Conservation (phyloP, 192 early-diverging fungal species). For the Linnemannia schmuckeri region DNA sequence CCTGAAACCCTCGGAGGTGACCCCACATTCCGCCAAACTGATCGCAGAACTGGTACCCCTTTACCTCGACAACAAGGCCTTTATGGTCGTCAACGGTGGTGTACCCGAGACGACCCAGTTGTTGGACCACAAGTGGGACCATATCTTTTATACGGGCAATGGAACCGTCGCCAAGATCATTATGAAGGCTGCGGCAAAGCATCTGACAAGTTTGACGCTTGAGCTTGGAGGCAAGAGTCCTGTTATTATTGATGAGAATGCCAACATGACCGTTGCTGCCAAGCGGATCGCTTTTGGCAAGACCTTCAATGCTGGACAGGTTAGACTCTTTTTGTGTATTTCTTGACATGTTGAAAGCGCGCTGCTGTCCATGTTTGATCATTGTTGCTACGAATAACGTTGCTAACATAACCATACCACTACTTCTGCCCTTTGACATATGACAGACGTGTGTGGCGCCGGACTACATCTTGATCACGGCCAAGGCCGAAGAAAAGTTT, state of each 20-base stretch:
- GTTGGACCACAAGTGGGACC: slow-evolving; percentile 79
- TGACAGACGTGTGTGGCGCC: slow-evolving; percentile 64
- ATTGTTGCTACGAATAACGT: not conserved
- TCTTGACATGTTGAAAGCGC: not conserved
- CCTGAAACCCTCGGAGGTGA: slow-evolving; percentile 87
- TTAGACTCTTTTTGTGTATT: slow-evolving; percentile 1
- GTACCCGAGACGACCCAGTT: slow-evolving; percentile 78
- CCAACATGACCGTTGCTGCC: slow-evolving; percentile 71
- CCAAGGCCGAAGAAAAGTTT: slow-evolving; percentile 66
- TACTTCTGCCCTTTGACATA: not conserved
- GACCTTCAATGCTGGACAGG: slow-evolving; percentile 84
- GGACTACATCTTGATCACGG: slow-evolving; percentile 82
- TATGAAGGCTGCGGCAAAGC: slow-evolving; percentile 80
- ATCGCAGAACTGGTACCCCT: slow-evolving; percentile 72
- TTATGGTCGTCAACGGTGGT: slow-evolving; percentile 81
- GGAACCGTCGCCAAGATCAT: slow-evolving; percentile 82
- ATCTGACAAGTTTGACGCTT: slow-evolving; percentile 84
- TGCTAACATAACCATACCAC: not conserved
- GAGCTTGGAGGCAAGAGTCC: slow-evolving; percentile 93
- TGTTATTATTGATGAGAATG: slow-evolving; percentile 69
- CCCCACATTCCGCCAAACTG: slow-evolving; percentile 70
- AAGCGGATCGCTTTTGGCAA: slow-evolving; percentile 87
- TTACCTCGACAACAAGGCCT: slow-evolving; percentile 77
- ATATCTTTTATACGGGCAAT: slow-evolving; percentile 92
- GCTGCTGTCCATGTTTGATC: not conserved